Percentiles rank a stretch among this genome's conserved stretches.
phyloP scores from a whole-genome alignment of 306 rosid species.

The Corylus americana region DNA sequence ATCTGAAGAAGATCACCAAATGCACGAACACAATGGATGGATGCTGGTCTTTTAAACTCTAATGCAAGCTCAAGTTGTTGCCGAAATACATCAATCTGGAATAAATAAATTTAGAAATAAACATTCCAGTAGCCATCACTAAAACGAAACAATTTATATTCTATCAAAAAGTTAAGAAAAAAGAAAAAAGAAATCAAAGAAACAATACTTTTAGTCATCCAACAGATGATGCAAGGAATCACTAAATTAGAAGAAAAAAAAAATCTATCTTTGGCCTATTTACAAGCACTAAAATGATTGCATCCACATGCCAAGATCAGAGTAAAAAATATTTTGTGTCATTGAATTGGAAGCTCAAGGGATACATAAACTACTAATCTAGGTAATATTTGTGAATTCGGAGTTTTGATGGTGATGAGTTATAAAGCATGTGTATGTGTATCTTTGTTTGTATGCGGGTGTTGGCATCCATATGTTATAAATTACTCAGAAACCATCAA shows the following conservation, averaged over 20 bases:
- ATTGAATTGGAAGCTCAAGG: not conserved
- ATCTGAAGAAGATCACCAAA: constrained; percentile 80
- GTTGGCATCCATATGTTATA: not conserved
- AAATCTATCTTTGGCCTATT: not conserved
- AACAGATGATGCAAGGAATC: not conserved
- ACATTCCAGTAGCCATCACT: constrained; percentile 17
- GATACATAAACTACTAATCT: not conserved
- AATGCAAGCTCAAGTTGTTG: constrained; percentile 84
- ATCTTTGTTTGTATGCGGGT: no score
- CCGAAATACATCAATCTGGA: constrained; percentile 71
- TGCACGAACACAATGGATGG: constrained; percentile 88
- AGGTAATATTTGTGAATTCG: not conserved
- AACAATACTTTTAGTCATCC: not conserved
- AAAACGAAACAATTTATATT: not conserved
- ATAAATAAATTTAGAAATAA: constrained; percentile 15
- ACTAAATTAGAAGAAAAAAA: not conserved
- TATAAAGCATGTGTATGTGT: not conserved
- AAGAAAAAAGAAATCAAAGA: not conserved
- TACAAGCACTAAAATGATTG: not conserved
- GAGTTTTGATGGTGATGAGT: not conserved
- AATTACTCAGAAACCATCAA: not conserved
- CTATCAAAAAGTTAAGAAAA: not conserved
- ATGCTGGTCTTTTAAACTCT: constrained; percentile 75
- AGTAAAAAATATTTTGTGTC: not conserved
- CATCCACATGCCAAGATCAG: not conserved